These are phyloP conservation scores for Oryza meyeriana DNA, from an alignment of 176 grass and related monocot genomes.

Conservation along the genomic window DNA sequence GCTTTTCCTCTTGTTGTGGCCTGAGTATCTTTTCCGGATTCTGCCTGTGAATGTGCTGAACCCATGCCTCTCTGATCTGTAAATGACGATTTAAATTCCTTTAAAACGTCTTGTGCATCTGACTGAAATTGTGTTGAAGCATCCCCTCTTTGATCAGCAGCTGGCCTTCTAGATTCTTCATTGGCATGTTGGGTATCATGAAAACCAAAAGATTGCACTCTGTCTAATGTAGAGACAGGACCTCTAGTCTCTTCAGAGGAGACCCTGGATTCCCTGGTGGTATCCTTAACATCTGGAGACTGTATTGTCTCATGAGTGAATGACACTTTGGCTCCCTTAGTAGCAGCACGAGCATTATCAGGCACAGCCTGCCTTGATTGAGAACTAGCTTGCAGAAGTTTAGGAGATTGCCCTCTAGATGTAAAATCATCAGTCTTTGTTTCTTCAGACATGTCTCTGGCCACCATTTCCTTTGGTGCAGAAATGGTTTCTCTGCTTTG, in stretches of 20 bases:
- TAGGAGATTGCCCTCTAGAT: not conserved
- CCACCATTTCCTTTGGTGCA: conserved; percentile 19
- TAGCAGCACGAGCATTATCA: conserved; percentile 20
- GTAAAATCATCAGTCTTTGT: conserved; percentile 6
- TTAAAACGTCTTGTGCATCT: not conserved
- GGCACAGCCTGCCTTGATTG: conserved; percentile 1
- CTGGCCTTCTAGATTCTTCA: conserved; percentile 4
- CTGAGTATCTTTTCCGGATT: not conserved
- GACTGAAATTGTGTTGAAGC: conserved; percentile 8
- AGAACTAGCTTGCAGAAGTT: conserved; percentile 20
- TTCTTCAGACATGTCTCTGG: conserved; percentile 15
- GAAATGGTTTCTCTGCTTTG: conserved; percentile 16
- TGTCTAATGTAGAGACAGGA: conserved; percentile 1
- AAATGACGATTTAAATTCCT: not conserved
- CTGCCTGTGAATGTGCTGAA: not conserved
- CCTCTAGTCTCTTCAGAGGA: conserved; percentile 24
- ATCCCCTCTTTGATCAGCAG: conserved; percentile 16
- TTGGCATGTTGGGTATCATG: conserved; percentile 13
- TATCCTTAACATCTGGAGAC: not conserved
- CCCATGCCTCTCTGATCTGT: not conserved
- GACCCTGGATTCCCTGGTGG: conserved; percentile 5
- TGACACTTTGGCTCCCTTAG: not conserved
- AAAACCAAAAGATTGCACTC: not conserved
- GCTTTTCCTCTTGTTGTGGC: not conserved
- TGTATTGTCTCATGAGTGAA: conserved; percentile 4